Conservation (phyloP, 371 early-diverging fungal species). For the Vittaforma corneae region DNA sequence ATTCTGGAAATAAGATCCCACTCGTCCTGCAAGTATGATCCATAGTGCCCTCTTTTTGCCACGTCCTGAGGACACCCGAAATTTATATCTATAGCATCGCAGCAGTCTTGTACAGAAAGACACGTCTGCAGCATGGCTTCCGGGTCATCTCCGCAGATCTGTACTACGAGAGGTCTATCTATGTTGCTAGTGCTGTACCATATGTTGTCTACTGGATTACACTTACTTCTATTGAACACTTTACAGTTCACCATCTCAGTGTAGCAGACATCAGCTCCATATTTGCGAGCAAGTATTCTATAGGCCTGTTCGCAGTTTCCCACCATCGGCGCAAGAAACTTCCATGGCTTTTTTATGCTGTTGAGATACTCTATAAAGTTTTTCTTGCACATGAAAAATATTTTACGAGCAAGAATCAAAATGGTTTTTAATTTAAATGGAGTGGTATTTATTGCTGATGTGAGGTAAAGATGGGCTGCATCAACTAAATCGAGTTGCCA, state of each 20-base stretch:
- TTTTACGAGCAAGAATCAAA: too few relatives aligned
- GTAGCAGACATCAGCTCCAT: conserved; percentile 81
- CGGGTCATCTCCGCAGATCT: conserved; percentile 95
- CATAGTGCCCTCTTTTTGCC: conserved; percentile 82
- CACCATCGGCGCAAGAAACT: conserved; percentile 50
- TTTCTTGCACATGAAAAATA: neutral
- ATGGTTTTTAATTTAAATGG: too few relatives aligned
- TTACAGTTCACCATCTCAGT: conserved; percentile 96
- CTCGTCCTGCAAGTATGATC: conserved; percentile 77
- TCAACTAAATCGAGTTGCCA: too few relatives aligned
- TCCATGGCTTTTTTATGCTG: conserved; percentile 33
- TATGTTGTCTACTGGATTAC: conserved; percentile 29
- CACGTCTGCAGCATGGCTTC: conserved; percentile 71
- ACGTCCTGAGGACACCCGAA: conserved; percentile 93
- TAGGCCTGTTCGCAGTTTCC: conserved; percentile 72
- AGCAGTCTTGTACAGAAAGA: conserved; percentile 62
- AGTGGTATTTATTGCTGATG: too few relatives aligned
- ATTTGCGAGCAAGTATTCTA: conserved; percentile 73
- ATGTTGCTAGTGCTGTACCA: conserved; percentile 62
- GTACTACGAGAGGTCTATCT: conserved; percentile 79
- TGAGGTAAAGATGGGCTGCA: too few relatives aligned
- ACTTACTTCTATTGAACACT: conserved; percentile 64
- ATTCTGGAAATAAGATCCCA: conserved; percentile 67
- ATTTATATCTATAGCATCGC: conserved; percentile 89
- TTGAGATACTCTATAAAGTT: conserved; percentile 7